phyloP scores from a whole-genome alignment of 2,329 filamentous ascomycete genomes.

The Aspergillus neoniger region DNA sequence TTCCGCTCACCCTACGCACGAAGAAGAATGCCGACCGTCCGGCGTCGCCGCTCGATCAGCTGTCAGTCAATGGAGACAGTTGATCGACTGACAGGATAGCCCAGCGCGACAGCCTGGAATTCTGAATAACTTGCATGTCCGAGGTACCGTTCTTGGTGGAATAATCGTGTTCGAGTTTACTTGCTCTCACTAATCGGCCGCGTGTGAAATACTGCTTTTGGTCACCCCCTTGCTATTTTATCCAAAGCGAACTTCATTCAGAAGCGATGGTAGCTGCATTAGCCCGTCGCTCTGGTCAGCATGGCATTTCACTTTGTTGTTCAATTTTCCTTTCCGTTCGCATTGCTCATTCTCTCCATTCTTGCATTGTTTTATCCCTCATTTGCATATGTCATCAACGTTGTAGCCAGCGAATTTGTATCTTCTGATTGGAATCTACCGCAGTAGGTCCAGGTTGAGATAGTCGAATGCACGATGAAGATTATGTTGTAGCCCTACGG shows the following conservation, averaged over 20 bases:
- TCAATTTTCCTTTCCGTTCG: background rate
- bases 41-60: slow-evolving; percentile 40
- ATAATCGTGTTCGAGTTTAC: background rate
- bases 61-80: slow-evolving; percentile 33
- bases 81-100: slow-evolving; percentile 8
- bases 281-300: background rate
- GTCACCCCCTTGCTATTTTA: background rate
- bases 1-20: slow-evolving; percentile 65
- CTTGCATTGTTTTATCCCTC: background rate
- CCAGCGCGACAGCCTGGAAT: background rate
- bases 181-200: background rate
- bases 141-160: background rate
- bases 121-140: background rate
- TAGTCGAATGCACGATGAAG: background rate
- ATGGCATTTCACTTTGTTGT: background rate
- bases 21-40: slow-evolving; percentile 45
- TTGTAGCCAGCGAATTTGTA: slow-evolving; percentile 4
- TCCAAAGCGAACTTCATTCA: background rate
- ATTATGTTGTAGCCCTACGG: background rate
- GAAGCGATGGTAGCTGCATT: background rate
- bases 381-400: slow-evolving; percentile 1
- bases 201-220: background rate
- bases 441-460: slow-evolving; percentile 1
- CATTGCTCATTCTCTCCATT: background rate
- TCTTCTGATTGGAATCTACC: background rate